Evolutionary conservation across 208 protist species (phyloP).

Genomic region (Entamoeba dispar): DNA sequence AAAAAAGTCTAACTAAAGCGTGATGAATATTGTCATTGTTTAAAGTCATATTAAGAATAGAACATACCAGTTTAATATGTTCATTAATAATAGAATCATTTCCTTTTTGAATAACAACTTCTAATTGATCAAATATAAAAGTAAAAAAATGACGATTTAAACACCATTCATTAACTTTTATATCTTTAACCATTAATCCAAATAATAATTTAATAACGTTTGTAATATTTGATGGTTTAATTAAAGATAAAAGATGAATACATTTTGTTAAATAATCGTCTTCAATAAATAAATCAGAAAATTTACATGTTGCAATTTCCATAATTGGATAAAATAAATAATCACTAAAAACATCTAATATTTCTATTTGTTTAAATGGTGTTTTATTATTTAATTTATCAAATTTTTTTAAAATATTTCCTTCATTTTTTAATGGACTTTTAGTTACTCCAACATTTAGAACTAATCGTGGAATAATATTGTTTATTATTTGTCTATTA

Average conservation of each 20-base stretch:
- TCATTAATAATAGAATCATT: not conserved
- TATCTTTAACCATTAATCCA: not conserved
- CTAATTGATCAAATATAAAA: not conserved
- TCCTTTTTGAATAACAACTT: not conserved
- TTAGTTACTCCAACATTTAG: no score
- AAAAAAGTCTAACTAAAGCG: not conserved
- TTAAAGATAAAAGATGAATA: not conserved
- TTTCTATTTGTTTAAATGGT: not conserved
- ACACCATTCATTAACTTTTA: not conserved
- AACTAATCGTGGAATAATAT: no score
- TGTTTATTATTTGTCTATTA: no score
- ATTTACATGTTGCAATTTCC: not conserved
- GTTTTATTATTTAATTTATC: not conserved
- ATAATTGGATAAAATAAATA: not conserved
- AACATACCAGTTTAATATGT: not conserved
- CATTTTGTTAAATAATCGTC: not conserved
- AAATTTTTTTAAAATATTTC: not conserved
- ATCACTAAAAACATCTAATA: not conserved
- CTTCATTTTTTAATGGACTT: not conserved
- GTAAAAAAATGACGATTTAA: not conserved
- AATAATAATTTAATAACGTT: not conserved
- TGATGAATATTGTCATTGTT: not conserved
- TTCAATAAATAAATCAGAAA: not conserved
- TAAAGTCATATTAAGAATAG: not conserved
- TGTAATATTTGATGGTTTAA: not conserved